A percentile compares a stretch with the other conserved stretches of the same genome.
phyloP scores from a whole-genome alignment of 2,329 filamentous ascomycete genomes.

The Fusarium nurragi region DNA sequence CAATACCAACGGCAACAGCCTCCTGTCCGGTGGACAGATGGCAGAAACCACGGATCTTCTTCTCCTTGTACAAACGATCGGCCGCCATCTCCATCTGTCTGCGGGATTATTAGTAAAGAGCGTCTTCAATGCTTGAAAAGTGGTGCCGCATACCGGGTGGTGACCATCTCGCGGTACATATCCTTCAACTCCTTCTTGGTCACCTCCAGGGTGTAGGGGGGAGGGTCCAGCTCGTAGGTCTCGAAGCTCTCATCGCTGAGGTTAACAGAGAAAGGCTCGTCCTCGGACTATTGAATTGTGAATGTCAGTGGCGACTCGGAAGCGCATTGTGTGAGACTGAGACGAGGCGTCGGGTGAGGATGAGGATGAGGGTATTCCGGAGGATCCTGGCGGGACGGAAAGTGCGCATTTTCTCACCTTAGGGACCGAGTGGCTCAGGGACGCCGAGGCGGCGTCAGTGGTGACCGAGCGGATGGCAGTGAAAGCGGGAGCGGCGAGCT shows the following conservation, averaged over 20 bases:
- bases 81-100: conserved; percentile 99
- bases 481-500: conserved; percentile 56
- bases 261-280: conserved; percentile 89
- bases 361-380: conserved; percentile 1
- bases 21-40: conserved; percentile 98
- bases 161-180: conserved; percentile 99
- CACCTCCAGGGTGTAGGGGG: conserved; percentile 88
- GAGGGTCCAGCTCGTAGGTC: conserved; percentile 98
- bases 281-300: conserved; percentile 74
- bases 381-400: conserved; percentile 24
- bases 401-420: conserved; percentile 53
- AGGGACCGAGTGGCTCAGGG: conserved; percentile 79
- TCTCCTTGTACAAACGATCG: conserved; percentile 99
- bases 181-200: conserved; percentile 99
- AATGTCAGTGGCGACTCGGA: conserved; percentile 28
- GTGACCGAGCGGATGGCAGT: conserved; percentile 80
- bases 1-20: conserved; percentile 95
- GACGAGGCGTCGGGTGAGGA: neutral
- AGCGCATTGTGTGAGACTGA: neutral
- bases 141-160: conserved; percentile 75
- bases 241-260: conserved; percentile 99
- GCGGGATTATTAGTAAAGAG: conserved; percentile 47
- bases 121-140: neutral
- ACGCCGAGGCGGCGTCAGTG: conserved; percentile 91
- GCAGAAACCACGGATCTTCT: conserved; percentile 99